phyloP scores from a whole-genome alignment of 1,139 yeast genomes.

The Debaryomyces nepalensis region DNA sequence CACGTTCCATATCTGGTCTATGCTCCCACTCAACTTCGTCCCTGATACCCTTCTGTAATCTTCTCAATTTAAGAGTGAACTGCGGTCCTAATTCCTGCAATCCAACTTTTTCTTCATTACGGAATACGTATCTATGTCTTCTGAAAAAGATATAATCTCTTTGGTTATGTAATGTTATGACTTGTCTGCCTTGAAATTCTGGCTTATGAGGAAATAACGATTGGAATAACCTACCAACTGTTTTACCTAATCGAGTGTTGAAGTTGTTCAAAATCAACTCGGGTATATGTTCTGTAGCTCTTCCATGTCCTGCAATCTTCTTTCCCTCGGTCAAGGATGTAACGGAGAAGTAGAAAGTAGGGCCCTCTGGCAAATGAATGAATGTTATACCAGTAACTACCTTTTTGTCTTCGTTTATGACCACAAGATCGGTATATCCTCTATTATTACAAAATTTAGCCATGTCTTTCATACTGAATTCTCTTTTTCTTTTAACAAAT shows the following conservation, averaged over 20 bases:
- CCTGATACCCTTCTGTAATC: conserved; percentile 88
- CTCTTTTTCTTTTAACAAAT: conserved; percentile 84
- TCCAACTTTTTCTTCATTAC: conserved; percentile 90
- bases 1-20: conserved; percentile 93
- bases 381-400: conserved; percentile 89
- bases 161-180: conserved; percentile 92
- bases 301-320: conserved; percentile 83
- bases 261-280: conserved; percentile 91
- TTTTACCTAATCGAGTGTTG: conserved; percentile 87
- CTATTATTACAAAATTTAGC: conserved; percentile 80
- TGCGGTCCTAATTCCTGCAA: conserved; percentile 96
- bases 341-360: conserved; percentile 87
- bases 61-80: conserved; percentile 83
- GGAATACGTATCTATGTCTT: conserved; percentile 89
- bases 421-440: conserved; percentile 83
- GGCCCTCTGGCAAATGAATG: conserved; percentile 92
- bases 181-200: conserved; percentile 94
- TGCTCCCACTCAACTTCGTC: conserved; percentile 97
- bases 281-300: conserved; percentile 87
- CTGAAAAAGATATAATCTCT: conserved; percentile 94
- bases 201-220: conserved; percentile 91
- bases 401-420: conserved; percentile 92
- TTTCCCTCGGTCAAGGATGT: conserved; percentile 80
- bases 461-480: conserved; percentile 84
- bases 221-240: conserved; percentile 90